Percentiles rank a stretch among this genome's conserved stretches.
Evolutionary conservation across 2,329 filamentous ascomycete genomes (phyloP).

Genomic region (Fusarium marasasianum): DNA sequence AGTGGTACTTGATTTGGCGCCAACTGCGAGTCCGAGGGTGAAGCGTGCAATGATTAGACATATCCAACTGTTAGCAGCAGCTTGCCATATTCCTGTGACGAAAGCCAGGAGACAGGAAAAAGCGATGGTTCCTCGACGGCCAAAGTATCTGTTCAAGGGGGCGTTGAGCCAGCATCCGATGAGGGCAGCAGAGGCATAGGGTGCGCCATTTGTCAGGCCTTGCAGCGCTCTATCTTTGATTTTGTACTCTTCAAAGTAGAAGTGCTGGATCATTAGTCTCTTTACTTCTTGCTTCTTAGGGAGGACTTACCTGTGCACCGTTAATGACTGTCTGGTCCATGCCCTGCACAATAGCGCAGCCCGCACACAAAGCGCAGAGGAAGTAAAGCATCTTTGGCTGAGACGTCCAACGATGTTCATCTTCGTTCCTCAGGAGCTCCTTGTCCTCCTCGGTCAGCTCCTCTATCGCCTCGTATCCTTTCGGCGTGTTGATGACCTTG

Average conservation of each 20-base stretch:
- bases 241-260: slow-evolving; percentile 48
- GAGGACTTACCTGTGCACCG: slow-evolving; percentile 54
- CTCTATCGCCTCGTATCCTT: slow-evolving; percentile 38
- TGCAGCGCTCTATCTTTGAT: slow-evolving; percentile 47
- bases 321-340: slow-evolving; percentile 73
- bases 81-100: slow-evolving; percentile 56
- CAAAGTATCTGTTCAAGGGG: slow-evolving; percentile 65
- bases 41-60: slow-evolving; percentile 72
- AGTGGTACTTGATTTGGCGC: slow-evolving; percentile 61
- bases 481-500: slow-evolving; percentile 30
- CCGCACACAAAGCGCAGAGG: slow-evolving; percentile 36
- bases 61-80: slow-evolving; percentile 59
- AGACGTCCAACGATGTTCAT: slow-evolving; percentile 65
- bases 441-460: slow-evolving; percentile 48
- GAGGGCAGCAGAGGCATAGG: slow-evolving; percentile 61
- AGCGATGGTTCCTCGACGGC: slow-evolving; percentile 71
- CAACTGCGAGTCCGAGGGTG: slow-evolving; percentile 74
- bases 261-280: slow-evolving; percentile 42
- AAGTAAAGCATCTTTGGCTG: slow-evolving; percentile 55
- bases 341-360: slow-evolving; percentile 64
- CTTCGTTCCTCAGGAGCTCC: slow-evolving; percentile 48
- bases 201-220: slow-evolving; percentile 64
- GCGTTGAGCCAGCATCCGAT: slow-evolving; percentile 52
- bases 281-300: not conserved
- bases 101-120: slow-evolving; percentile 65